Percentiles rank a stretch among this genome's conserved stretches.
phyloP scores from a whole-genome alignment of 1,284 basidiomycete species.

The Naganishia liquefaciens region DNA sequence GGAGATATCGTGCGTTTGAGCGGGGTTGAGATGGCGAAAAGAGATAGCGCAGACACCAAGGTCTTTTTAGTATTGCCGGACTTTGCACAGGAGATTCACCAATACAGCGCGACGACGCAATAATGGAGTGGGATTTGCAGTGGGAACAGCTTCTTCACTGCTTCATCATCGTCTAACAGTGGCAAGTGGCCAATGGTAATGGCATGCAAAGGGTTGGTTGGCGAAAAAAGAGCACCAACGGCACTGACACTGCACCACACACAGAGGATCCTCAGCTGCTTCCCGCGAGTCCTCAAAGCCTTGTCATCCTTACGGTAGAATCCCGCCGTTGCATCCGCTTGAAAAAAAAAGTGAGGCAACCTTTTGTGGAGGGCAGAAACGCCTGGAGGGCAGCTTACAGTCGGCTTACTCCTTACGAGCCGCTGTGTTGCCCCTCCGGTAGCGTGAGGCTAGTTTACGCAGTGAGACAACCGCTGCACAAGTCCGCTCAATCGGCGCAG shows the following conservation, averaged over 20 bases:
- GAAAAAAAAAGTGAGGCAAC: conserved; percentile 19
- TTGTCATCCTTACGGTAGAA: conserved; percentile 13
- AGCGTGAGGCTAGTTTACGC: not conserved
- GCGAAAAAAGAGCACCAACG: not conserved
- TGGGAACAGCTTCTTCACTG: not conserved
- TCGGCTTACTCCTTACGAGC: not conserved
- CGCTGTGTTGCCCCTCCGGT: conserved; percentile 2
- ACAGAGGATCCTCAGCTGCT: too few relatives aligned
- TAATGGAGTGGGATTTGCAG: not conserved
- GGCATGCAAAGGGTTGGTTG: conserved; percentile 11
- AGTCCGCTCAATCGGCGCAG: too few relatives aligned
- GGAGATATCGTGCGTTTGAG: conserved; percentile 3
- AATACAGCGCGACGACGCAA: conserved; percentile 3
- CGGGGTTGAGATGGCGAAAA: conserved; percentile 25
- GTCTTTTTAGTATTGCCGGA: not conserved
- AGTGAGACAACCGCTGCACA: too few relatives aligned
- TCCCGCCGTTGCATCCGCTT: conserved; percentile 14
- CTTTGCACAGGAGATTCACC: conserved; percentile 10
- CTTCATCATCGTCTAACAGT: not conserved
- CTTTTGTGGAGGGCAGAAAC: not conserved
- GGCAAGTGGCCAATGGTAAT: conserved; percentile 9
- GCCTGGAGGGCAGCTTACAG: not conserved
- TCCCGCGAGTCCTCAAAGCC: not conserved
- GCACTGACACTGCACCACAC: not conserved
- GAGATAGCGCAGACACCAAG: conserved; percentile 17